Base-by-base conservation (phyloP, 805 yeast genomes). In the Sungouiozyma ichnusensis region DNA sequence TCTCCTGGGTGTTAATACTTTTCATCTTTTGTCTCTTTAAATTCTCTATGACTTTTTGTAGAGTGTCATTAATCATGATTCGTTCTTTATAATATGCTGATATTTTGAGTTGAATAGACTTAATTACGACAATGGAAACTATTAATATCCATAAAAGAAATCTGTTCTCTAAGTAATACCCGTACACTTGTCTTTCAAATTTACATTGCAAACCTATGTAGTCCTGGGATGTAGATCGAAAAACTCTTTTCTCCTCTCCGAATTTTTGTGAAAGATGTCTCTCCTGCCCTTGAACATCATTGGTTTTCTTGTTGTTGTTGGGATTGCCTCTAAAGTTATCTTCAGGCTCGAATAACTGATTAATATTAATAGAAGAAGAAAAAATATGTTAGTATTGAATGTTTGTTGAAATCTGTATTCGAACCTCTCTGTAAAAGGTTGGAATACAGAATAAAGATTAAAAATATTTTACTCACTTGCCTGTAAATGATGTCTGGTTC, bases 401-500 rank as follows among this genome's bases (percentile, higher is more conserved):
- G 16, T 35, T 37, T 24, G 29, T 16, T 34, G 17, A 20, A 35
- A 38, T 17, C 38, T 38, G 33, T n/a, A 37, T 39, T 20, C n/a
- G n/a, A n/a, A n/a, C n/a, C n/a, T n/a, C n/a, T n/a, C 14, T 35
- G 40, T 41, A 33, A 37, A 34, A 36, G 29, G 33, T 17, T 31
- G n/a, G 3, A 7, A 7, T 16, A 13, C 3, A 2, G 8, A 18
- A 24, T 24, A 9, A 19, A 13, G 36, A 40, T 29, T 40, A 33
- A 24, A 42, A 47, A 39, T 44, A 20, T 20, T 18, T 42, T 52
- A 59, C 58, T 54, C 72, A 79, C 85, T 73, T 78, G 84, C 84
- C 92, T 80, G 74, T 82, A 81, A 64, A 73, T 76, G 57, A 81
- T 71, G 59, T 78, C 85, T 35, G 83, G 80, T 64, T 80, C 82